Evolutionary conservation across 1,284 basidiomycete species (phyloP), one percentile per base, ranked within the genome.

Genomic region (Microbotryum intermedium): DNA sequence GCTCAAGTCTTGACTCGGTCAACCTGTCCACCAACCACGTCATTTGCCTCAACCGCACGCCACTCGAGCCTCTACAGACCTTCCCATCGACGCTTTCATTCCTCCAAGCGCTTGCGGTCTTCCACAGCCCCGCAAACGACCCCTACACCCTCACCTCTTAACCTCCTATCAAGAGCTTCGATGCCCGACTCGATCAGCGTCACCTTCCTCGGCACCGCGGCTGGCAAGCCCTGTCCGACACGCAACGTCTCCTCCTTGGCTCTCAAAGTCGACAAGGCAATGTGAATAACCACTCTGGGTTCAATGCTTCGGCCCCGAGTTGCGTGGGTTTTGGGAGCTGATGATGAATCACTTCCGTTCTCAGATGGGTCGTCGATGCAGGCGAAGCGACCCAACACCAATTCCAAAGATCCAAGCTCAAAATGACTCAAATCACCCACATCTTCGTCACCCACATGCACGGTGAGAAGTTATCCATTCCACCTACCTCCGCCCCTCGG

Each of bases 371-470:
- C 80, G 82, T 93, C 53, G 90, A 93, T 71, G 87, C 86, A 68
- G 88, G 87, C 16, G 90, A 93, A 74, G 90, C 88, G 10, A 92
- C 90, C 3, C 88, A 92, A 69, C 80, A 85, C 71, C 87, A 86
- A 66, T 72, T 95, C 5, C 75, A 65, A 82, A 83, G 72, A 60
- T 66, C 77, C 82, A 83, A 72, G 61, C 65, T 85, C 48, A 81
- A 79, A 62, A 75, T 83, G 49, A 76, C 76, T 43, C 83, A 79
- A 60, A 79, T 92, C 47, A 77, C 77, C 16, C 86, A 85, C 68
- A 82, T 92, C 44, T 91, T 93, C 74, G 79, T 93, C 58, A 93
- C 91, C 0, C 91, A 93, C 70, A 85, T 93, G 83, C 91, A 94
- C 71, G 83, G 87, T 83, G 87, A 90, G 74, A 88, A 92, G 74